phyloP scores from a whole-genome alignment of 768 basidiomycete genomes.

The Multifurca ochricompacta region DNA sequence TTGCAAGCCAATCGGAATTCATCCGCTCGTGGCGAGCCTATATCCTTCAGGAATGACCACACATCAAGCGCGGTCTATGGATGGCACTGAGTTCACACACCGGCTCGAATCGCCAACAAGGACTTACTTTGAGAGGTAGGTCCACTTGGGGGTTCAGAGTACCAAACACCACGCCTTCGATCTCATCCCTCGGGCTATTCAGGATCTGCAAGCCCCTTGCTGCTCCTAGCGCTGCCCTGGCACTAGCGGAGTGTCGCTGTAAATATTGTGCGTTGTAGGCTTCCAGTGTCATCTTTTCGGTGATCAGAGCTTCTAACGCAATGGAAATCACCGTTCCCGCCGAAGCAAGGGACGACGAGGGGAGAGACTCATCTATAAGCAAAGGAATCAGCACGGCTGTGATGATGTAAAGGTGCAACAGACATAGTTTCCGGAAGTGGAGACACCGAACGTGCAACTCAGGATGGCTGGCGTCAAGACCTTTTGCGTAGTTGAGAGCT shows the following conservation, averaged over 20 bases:
- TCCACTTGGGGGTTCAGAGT: slow-evolving; percentile 36
- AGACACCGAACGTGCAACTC: slow-evolving; percentile 66
- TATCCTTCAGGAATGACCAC: slow-evolving; percentile 39
- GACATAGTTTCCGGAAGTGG: slow-evolving; percentile 53
- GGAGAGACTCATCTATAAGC: slow-evolving; percentile 36
- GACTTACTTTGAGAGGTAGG: slow-evolving; percentile 42
- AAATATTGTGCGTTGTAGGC: slow-evolving; percentile 71
- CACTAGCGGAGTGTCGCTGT: slow-evolving; percentile 47
- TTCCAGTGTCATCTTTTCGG: slow-evolving; percentile 50
- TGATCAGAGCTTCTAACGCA: slow-evolving; percentile 43
- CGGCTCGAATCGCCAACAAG: not conserved
- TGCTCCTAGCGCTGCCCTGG: slow-evolving; percentile 49
- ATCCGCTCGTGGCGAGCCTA: slow-evolving; percentile 45
- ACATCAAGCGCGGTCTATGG: slow-evolving; percentile 45
- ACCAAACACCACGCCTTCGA: slow-evolving; percentile 52
- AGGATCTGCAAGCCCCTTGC: slow-evolving; percentile 50
- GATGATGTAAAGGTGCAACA: slow-evolving; percentile 15
- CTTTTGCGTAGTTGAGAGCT: slow-evolving; percentile 52
- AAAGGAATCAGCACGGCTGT: slow-evolving; percentile 5
- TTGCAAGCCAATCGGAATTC: slow-evolving; percentile 56
- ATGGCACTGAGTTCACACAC: not conserved
- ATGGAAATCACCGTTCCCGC: slow-evolving; percentile 45
- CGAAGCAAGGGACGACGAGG: slow-evolving; percentile 37
- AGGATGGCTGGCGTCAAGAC: slow-evolving; percentile 48
- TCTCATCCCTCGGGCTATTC: slow-evolving; percentile 44